Conservation (phyloP, 306 rosid species). For the Begonia loranthoides region DNA sequence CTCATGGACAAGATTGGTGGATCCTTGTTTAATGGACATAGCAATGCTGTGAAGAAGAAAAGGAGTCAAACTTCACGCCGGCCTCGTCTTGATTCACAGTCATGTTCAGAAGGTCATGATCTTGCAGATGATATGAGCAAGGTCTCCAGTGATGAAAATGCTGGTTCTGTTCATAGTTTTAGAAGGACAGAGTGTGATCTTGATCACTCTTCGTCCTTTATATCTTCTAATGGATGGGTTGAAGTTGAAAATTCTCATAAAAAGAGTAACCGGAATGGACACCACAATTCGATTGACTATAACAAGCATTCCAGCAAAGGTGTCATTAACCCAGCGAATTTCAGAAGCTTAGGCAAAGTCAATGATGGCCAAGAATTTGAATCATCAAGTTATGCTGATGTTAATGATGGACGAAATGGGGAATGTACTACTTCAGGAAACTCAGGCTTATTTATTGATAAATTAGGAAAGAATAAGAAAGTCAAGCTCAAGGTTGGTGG, state of each 20-base stretch:
- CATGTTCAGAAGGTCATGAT: slow-evolving; percentile 35
- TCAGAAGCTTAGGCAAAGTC: too few species aligned
- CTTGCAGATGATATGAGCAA: slow-evolving; percentile 61
- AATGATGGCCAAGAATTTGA: too few species aligned
- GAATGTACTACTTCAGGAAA: slow-evolving; percentile 41
- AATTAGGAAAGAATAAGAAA: slow-evolving; percentile 59
- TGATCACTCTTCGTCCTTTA: too few species aligned
- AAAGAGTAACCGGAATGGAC: slow-evolving; percentile 37
- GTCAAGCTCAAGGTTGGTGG: slow-evolving; percentile 84
- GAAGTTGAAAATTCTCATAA: slow-evolving; percentile 29
- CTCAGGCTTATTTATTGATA: slow-evolving; percentile 33
- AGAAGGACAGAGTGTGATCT: too few species aligned
- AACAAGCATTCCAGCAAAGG: slow-evolving; percentile 46
- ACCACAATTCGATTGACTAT: too few species aligned
- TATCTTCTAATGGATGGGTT: too few species aligned
- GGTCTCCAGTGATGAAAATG: slow-evolving; percentile 75
- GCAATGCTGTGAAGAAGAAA: slow-evolving; percentile 60
- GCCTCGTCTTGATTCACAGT: slow-evolving; percentile 67
- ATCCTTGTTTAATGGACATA: slow-evolving; percentile 36
- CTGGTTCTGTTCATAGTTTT: too few species aligned
- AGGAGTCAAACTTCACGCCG: slow-evolving; percentile 78
- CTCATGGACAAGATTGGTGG: slow-evolving; percentile 56
- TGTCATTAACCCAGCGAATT: too few species aligned
- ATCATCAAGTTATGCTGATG: too few species aligned
- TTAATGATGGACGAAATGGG: too few species aligned